phyloP scores from a whole-genome alignment of 768 basidiomycete species.

The Exidia glandulosa region DNA sequence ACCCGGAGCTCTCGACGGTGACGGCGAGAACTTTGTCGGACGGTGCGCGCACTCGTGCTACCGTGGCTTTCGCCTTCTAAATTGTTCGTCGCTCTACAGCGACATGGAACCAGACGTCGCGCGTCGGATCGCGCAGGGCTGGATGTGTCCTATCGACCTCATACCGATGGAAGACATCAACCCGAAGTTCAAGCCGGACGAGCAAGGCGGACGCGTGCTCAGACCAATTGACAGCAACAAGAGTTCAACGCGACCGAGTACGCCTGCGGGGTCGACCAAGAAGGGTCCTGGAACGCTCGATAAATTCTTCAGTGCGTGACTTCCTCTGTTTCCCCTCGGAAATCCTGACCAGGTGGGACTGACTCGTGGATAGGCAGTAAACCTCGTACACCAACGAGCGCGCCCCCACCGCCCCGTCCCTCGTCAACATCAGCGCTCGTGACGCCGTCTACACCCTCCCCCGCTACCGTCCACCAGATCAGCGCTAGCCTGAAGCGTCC shows the following conservation, averaged over 20 bases:
- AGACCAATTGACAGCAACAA: slow-evolving; percentile 2
- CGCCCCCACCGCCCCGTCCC: too few relatives aligned
- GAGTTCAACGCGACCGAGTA: neutral
- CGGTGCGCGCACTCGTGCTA: slow-evolving; percentile 30
- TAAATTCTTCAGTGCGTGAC: too few relatives aligned
- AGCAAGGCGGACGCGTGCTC: neutral
- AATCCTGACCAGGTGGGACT: too few relatives aligned
- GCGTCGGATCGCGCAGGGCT: slow-evolving; percentile 53
- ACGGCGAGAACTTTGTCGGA: slow-evolving; percentile 63
- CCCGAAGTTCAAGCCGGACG: slow-evolving; percentile 40
- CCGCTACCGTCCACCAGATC: too few relatives aligned
- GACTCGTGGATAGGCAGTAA: too few relatives aligned
- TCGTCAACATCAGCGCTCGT: slow-evolving; percentile 10
- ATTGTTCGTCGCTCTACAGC: slow-evolving; percentile 29
- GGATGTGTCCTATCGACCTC: slow-evolving; percentile 58
- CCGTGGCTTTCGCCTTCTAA: neutral
- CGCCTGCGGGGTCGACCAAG: too few relatives aligned
- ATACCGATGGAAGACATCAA: slow-evolving; percentile 72
- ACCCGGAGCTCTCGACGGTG: slow-evolving; percentile 37
- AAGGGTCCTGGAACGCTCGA: too few relatives aligned
- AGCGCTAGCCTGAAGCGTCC: too few relatives aligned
- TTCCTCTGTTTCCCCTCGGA: too few relatives aligned
- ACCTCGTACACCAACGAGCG: too few relatives aligned
- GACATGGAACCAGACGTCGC: slow-evolving; percentile 55
- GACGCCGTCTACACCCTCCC: slow-evolving; percentile 18